Evolutionary conservation across 2,329 filamentous ascomycete genomes (phyloP).

Genomic region (Colletotrichum graminicola): DNA sequence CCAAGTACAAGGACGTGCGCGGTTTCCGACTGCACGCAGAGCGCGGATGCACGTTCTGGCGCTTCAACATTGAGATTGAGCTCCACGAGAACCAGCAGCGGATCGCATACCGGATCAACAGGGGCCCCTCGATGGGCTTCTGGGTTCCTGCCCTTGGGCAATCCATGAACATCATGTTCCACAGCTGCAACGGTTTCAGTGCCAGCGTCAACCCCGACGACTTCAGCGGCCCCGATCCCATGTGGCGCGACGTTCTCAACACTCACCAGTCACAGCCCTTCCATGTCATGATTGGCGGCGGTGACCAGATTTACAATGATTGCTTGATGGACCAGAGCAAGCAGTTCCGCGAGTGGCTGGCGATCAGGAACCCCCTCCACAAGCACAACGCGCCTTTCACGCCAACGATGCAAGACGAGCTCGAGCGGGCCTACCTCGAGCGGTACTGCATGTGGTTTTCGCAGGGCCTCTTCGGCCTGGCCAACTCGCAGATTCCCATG

Average conservation of each 20-base stretch:
- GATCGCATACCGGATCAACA: slow-evolving; percentile 95
- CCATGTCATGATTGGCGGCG: slow-evolving; percentile 98
- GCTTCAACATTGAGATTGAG: slow-evolving; percentile 95
- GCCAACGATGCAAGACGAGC: slow-evolving; percentile 84
- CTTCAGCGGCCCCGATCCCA: slow-evolving; percentile 91
- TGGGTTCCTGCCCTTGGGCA: slow-evolving; percentile 90
- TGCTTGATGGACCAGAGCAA: slow-evolving; percentile 79
- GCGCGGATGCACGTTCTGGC: slow-evolving; percentile 93
- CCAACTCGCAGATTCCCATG: slow-evolving; percentile 96
- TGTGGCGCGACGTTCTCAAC: slow-evolving; percentile 97
- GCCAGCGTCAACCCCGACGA: slow-evolving; percentile 80
- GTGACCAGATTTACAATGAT: slow-evolving; percentile 98
- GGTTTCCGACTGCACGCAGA: slow-evolving; percentile 88
- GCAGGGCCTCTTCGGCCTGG: slow-evolving; percentile 92
- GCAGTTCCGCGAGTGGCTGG: slow-evolving; percentile 86
- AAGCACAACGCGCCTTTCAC: slow-evolving; percentile 86
- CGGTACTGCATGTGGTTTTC: slow-evolving; percentile 97
- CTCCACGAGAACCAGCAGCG: slow-evolving; percentile 82
- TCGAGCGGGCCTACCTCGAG: slow-evolving; percentile 90
- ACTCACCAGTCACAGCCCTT: slow-evolving; percentile 91
- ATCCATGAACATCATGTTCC: slow-evolving; percentile 99
- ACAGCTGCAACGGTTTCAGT: slow-evolving; percentile 98
- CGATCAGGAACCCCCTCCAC: slow-evolving; percentile 80
- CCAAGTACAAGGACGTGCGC: slow-evolving; percentile 85
- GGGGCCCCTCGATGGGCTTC: slow-evolving; percentile 88